A percentile compares a stretch with the other conserved stretches of the same genome.
These are phyloP conservation scores for Bremia lactucae DNA, from an alignment of 352 stramenopile species.

Conservation along the genomic window DNA sequence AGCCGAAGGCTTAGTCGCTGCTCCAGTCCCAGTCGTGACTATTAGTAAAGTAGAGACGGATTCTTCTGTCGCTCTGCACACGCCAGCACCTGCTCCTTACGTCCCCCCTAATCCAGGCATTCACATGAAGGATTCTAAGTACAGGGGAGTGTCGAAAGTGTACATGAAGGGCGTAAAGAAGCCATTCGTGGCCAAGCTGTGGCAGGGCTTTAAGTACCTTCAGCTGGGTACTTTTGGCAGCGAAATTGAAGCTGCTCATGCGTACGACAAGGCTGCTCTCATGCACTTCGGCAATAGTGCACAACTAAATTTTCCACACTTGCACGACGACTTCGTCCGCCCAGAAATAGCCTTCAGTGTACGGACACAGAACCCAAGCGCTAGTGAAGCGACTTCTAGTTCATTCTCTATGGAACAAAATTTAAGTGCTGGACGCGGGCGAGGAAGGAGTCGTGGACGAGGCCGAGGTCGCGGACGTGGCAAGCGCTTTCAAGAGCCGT, in stretches of 20 bases:
- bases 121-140: conserved; percentile 66
- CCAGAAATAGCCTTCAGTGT: conserved; percentile 23
- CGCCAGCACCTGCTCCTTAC: not conserved
- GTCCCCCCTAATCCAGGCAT: conserved; percentile 9
- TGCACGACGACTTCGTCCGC: conserved; percentile 57
- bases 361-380: conserved; percentile 8
- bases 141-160: conserved; percentile 69
- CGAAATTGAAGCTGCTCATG: conserved; percentile 72
- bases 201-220: conserved; percentile 51
- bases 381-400: not conserved
- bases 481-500: conserved; percentile 39
- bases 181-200: conserved; percentile 67
- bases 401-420: conserved; percentile 2
- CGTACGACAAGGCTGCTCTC: conserved; percentile 69
- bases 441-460: conserved; percentile 30
- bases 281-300: conserved; percentile 51
- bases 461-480: conserved; percentile 44
- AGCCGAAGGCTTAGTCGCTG: conserved; percentile 4
- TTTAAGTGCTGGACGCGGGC: conserved; percentile 16
- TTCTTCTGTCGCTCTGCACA: not conserved
- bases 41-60: not conserved
- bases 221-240: conserved; percentile 61
- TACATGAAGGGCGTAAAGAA: conserved; percentile 74
- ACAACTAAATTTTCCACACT: conserved; percentile 72
- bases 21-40: not conserved